Evolutionary conservation across 306 rosid genomes (phyloP).

Genomic region (Corylus avellana): DNA sequence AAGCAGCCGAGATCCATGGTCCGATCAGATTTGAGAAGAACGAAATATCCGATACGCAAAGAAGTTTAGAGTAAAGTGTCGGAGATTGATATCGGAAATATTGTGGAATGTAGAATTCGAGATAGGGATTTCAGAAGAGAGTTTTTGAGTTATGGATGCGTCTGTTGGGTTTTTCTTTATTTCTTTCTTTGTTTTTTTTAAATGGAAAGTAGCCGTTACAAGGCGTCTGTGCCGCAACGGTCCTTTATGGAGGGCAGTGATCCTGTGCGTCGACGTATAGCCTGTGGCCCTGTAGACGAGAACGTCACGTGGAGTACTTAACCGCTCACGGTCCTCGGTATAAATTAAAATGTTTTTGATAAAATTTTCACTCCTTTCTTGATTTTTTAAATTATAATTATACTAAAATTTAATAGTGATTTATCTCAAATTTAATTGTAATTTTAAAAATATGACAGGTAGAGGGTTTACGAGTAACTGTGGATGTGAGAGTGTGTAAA

Average conservation of each 20-base stretch:
- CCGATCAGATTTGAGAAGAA: constrained; percentile 2
- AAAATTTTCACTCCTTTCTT: too few relatives aligned
- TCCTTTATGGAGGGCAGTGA: neutral
- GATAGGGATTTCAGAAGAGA: neutral
- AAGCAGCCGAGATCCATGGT: constrained; percentile 64
- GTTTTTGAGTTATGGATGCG: neutral
- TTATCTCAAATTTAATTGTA: too few relatives aligned
- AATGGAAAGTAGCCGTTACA: constrained; percentile 47
- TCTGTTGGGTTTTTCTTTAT: neutral
- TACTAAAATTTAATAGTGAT: too few relatives aligned
- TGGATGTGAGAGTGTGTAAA: too few relatives aligned
- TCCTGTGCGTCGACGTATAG: neutral
- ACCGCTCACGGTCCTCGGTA: too few relatives aligned
- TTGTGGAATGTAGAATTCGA: neutral
- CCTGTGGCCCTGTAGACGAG: neutral
- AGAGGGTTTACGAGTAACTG: too few relatives aligned
- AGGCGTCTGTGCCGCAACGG: constrained; percentile 41
- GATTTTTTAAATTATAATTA: too few relatives aligned
- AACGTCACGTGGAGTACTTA: neutral
- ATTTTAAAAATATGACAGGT: too few relatives aligned
- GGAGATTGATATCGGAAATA: neutral
- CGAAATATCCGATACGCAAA: neutral
- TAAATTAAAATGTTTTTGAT: neutral
- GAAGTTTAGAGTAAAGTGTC: neutral
- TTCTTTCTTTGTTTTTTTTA: neutral